These are phyloP conservation scores for Kentomonas sorsogonicus DNA, from an alignment of 208 protist genomes.

Conservation along the genomic window DNA sequence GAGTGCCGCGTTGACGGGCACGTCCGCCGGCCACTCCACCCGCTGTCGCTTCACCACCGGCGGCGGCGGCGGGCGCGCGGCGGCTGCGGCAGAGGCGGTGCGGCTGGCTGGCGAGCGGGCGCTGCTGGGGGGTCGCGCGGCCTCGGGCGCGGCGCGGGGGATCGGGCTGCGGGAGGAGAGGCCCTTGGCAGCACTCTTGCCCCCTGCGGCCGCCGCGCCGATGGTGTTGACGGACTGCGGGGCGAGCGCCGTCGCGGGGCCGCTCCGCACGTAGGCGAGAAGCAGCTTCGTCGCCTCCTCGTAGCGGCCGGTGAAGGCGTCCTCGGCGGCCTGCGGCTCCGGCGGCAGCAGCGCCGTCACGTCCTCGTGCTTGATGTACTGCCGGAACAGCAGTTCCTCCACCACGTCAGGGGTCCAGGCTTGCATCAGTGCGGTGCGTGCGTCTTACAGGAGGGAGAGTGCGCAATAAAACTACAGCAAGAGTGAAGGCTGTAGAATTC, in stretches of 20 bases:
- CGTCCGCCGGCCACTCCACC: constrained; percentile 71
- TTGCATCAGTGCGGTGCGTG: neutral
- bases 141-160: constrained; percentile 14
- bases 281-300: constrained; percentile 76
- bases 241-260: constrained; percentile 60
- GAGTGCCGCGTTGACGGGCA: constrained; percentile 68
- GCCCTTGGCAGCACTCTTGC: constrained; percentile 12
- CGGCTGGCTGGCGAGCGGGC: constrained; percentile 22
- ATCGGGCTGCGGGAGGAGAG: constrained; percentile 21
- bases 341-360: constrained; percentile 58
- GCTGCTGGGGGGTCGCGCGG: neutral
- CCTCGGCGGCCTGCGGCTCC: constrained; percentile 35
- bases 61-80: constrained; percentile 7
- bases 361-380: constrained; percentile 87
- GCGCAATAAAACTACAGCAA: neutral
- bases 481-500: neutral
- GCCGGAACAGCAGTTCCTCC: constrained; percentile 83
- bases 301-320: constrained; percentile 64
- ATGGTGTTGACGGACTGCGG: constrained; percentile 74
- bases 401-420: constrained; percentile 70
- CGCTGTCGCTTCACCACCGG: constrained; percentile 20
- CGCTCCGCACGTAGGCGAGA: constrained; percentile 80
- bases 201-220: constrained; percentile 23
- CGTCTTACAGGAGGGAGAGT: neutral
- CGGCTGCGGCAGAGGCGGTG: constrained; percentile 5